A percentile compares a stretch with the other conserved stretches of the same genome.
Conservation (phyloP, 1,284 basidiomycete genomes). For the Ustilago trichophora region DNA sequence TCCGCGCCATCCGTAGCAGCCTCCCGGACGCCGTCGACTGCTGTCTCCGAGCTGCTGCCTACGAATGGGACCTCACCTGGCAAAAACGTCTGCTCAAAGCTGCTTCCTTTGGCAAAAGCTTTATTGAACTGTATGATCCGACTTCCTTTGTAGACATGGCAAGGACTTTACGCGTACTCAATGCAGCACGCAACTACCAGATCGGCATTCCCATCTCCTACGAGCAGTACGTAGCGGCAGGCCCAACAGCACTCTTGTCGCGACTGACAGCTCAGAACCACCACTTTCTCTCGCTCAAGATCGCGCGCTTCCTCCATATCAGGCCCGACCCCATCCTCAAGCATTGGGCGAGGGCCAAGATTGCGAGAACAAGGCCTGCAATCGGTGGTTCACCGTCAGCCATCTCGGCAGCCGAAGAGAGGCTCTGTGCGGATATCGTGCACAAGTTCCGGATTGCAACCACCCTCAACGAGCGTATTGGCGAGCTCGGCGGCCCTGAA, state of each 20-base stretch:
- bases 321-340: constrained; percentile 87
- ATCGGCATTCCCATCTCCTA: constrained; percentile 93
- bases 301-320: constrained; percentile 83
- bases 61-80: constrained; percentile 89
- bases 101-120: constrained; percentile 92
- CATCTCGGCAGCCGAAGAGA: constrained; percentile 72
- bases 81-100: constrained; percentile 85
- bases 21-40: constrained; percentile 87
- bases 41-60: constrained; percentile 90
- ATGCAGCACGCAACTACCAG: constrained; percentile 87
- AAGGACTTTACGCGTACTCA: constrained; percentile 90
- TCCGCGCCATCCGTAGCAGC: constrained; percentile 80
- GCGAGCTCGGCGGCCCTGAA: constrained; percentile 21
- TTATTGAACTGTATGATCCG: constrained; percentile 90
- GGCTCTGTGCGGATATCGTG: constrained; percentile 82
- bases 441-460: constrained; percentile 79
- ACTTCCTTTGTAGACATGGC: constrained; percentile 90
- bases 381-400: constrained; percentile 20
- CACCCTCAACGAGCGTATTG: constrained; percentile 42
- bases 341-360: constrained; percentile 96
- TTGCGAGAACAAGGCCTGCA: constrained; percentile 73
- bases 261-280: constrained; percentile 86
- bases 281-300: constrained; percentile 89
- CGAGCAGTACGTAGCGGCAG: constrained; percentile 74
- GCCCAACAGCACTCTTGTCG: constrained; percentile 73